phyloP scores from a whole-genome alignment of 2,329 filamentous ascomycete species.

The Fonsecaea multimorphosa region DNA sequence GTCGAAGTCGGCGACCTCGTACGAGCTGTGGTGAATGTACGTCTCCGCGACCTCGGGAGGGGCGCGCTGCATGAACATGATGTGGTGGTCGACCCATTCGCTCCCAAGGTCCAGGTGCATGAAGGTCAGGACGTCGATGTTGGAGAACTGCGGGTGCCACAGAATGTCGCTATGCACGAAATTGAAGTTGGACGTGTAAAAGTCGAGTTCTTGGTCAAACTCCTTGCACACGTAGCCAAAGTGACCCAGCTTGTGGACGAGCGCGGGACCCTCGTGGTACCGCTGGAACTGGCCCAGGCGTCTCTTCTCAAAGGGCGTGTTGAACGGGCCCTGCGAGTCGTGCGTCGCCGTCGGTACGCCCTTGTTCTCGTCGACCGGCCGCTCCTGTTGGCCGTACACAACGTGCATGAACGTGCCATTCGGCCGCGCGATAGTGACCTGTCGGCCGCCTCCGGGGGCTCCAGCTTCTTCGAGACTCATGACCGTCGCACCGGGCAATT shows the following conservation, averaged over 20 bases:
- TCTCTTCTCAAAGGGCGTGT: slow-evolving; percentile 49
- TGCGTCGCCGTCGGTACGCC: slow-evolving; percentile 22
- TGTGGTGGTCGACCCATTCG: slow-evolving; percentile 57
- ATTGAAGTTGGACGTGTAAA: slow-evolving; percentile 56
- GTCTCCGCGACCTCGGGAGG: slow-evolving; percentile 29
- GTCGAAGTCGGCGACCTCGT: slow-evolving; percentile 74
- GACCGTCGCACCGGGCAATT: slow-evolving; percentile 60
- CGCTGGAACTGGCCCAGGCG: slow-evolving; percentile 48
- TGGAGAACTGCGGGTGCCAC: slow-evolving; percentile 44
- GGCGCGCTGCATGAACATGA: slow-evolving; percentile 53
- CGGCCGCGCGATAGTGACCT: slow-evolving; percentile 35
- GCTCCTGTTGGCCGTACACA: slow-evolving; percentile 45
- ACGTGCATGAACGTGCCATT: slow-evolving; percentile 37
- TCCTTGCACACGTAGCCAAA: slow-evolving; percentile 50
- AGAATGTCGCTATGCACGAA: slow-evolving; percentile 55
- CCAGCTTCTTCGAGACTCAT: slow-evolving; percentile 49
- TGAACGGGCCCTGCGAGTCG: slow-evolving; percentile 46
- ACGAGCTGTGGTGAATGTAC: slow-evolving; percentile 71
- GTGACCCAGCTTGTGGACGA: slow-evolving; percentile 52
- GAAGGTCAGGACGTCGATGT: slow-evolving; percentile 52
- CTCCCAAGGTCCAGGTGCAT: slow-evolving; percentile 58
- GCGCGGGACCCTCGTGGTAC: slow-evolving; percentile 54
- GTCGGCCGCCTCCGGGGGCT: slow-evolving; percentile 35
- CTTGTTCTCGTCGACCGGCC: slow-evolving; percentile 2
- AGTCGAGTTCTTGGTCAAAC: slow-evolving; percentile 46